Evolutionary conservation across 78 protist species (phyloP), one percentile per base, ranked within the genome.

Genomic region (Mantamonas sphyraenae): DNA sequence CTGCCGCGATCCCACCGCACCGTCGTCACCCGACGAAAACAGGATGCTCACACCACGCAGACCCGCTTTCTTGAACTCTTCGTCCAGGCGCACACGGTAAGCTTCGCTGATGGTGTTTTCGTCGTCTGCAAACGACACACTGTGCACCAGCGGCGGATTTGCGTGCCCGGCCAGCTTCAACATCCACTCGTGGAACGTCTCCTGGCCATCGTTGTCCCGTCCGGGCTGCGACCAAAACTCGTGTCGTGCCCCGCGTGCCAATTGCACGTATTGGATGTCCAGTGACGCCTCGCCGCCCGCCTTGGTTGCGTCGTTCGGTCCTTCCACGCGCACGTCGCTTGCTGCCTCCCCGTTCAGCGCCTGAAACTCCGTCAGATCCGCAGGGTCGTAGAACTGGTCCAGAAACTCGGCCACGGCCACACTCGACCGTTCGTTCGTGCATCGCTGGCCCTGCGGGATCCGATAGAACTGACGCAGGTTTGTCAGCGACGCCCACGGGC

Each of bases 11-110:
- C 69, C 79, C 16, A 39, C 62, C n/a, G 47, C 72, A 12, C 80
- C 80, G 43, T 42, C 45, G 42, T 75, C 80, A 26, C 80, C 80
- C 9, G 80, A 64, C 16, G 75, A 74, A 64, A 66, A 55, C 45
- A 76, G 53, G 31, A 76, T 30, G 38, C 70, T n/a, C 51, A 33
- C 19, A 26, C 82, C 82, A 14, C 31, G 34, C 43, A 35, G 2
- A 30, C 60, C 74, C 10, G 51, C 43, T 64, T 53, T 56, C 70
- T 16, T 42, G 64, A 76, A 68, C 30, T 43, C 64, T 5, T 31
- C 34, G 68, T 76, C 58, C 63, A 9, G 12, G 8, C 20, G 22
- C 22, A 22, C 57, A 20, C 22, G n/a, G n/a, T n/a, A n/a, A n/a
- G n/a, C n/a, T n/a, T n/a, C n/a, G n/a, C n/a, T n/a, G n/a, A n/a